Evolutionary conservation across 495 filamentous ascomycete species (phyloP), one percentile per base, ranked within the genome.

Genomic region (Sabuloglossum arenarium): DNA sequence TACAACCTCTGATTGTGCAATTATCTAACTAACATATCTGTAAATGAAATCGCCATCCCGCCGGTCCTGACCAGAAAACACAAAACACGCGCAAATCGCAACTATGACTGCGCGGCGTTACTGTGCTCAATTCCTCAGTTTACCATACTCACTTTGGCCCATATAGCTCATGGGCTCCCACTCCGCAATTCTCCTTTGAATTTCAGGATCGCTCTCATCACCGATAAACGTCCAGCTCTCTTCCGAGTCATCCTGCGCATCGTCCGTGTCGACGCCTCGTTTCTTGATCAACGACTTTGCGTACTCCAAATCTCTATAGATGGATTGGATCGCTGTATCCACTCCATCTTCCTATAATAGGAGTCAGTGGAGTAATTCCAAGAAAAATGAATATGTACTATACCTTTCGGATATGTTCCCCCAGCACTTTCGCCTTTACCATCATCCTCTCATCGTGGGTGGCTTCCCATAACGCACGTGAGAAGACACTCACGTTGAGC

Each of bases 241-340:
- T 58, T 79, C 78, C 52, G 77, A 75, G 49, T 75, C 69, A 24
- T 71, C 65, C 60, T 61, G 53, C 71, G 69, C 66, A 71, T 73
- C 61, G 32, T 62, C 62, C 56, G 72, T 71, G 25, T 66, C 63
- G 53, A 64, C 65, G 0, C 67, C 69, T 43, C 72, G 75, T 61
- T 75, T 73, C 65, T 83, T 85, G 68, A 94, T 84, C 54, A 96
- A 71, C 21, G 82, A 83, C 65, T 80, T 85, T n/a, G 91, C 93
- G 58, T 97, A 96, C 64, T 97, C 91, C 42, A 98, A 75, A 65
- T 97, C 91, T 10, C 91, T 82, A 66, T 96, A 98, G 54, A 98
- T 87, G 55, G 81, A 81, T 64, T 97, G 86, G 59, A 98, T 87
- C 10, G 93, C 91, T 16, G 75, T 84, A 14, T 80, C 81, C 42